Percentiles rank a stretch among this genome's conserved stretches.
Conservation (phyloP, 2,329 filamentous ascomycete genomes). For the Verticillium zaregamsianum region DNA sequence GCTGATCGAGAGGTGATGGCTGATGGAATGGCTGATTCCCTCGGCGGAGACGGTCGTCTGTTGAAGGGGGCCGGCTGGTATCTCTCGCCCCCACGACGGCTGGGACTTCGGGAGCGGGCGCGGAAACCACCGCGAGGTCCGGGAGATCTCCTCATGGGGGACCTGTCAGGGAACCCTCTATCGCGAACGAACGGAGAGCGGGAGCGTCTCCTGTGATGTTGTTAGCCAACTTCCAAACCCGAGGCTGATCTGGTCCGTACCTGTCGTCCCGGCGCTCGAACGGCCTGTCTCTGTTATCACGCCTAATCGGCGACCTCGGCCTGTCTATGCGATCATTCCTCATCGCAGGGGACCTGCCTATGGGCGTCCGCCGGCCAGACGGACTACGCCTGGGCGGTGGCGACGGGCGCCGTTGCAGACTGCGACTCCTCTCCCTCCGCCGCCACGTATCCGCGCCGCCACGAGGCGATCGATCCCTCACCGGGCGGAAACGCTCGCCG, state of each 20-base stretch:
- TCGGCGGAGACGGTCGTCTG: slow-evolving; percentile 43
- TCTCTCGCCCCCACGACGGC: slow-evolving; percentile 40
- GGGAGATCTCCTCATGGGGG: slow-evolving; percentile 30
- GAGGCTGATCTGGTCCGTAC: slow-evolving; percentile 11
- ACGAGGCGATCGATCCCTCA: slow-evolving; percentile 28
- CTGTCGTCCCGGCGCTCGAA: slow-evolving; percentile 38
- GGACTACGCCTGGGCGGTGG: slow-evolving; percentile 29
- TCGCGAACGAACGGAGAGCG: slow-evolving; percentile 50
- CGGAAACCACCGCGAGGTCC: slow-evolving; percentile 41
- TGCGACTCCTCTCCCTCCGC: slow-evolving; percentile 19
- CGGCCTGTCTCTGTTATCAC: slow-evolving; percentile 19
- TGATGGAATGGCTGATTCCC: slow-evolving; percentile 46
- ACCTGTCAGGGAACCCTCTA: slow-evolving; percentile 31
- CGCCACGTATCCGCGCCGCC: slow-evolving; percentile 12
- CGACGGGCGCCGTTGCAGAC: slow-evolving; percentile 24
- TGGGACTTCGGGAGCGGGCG: slow-evolving; percentile 47
- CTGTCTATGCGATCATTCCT: slow-evolving; percentile 31
- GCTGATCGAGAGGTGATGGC: slow-evolving; percentile 44
- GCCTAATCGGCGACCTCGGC: not conserved
- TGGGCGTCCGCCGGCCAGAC: slow-evolving; percentile 23
- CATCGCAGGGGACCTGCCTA: slow-evolving; percentile 22
- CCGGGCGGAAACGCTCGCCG: slow-evolving; percentile 35
- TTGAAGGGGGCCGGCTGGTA: slow-evolving; percentile 28
- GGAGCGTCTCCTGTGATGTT: slow-evolving; percentile 42
- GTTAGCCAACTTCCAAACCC: not conserved